phyloP scores from a whole-genome alignment of 306 rosid species.

The Abrus precatorius region DNA sequence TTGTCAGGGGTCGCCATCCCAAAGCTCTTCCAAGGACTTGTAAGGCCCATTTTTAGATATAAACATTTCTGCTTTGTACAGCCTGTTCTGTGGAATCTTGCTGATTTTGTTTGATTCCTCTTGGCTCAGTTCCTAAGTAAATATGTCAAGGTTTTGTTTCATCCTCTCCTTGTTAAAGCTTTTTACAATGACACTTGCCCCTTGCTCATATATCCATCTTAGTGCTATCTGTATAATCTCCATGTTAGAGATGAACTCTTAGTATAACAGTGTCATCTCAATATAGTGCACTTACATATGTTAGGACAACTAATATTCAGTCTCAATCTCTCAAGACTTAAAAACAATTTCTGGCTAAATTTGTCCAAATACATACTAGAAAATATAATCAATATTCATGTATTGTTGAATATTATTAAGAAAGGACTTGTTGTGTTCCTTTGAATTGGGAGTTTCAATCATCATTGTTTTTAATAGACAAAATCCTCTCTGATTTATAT shows the following conservation, averaged over 20 bases:
- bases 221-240: slow-evolving; percentile 35
- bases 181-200: slow-evolving; percentile 40
- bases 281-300: neutral
- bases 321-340: neutral
- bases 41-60: slow-evolving; percentile 43
- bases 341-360: slow-evolving; percentile 2
- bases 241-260: neutral
- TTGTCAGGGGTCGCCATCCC: slow-evolving; percentile 44
- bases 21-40: slow-evolving; percentile 48
- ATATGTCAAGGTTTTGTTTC: slow-evolving; percentile 49
- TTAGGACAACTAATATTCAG: slow-evolving; percentile 11
- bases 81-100: slow-evolving; percentile 45
- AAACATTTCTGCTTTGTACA: neutral
- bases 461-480: neutral
- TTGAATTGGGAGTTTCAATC: neutral
- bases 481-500: neutral
- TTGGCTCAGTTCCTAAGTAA: slow-evolving; percentile 3
- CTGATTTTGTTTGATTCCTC: slow-evolving; percentile 33
- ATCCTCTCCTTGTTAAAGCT: slow-evolving; percentile 57
- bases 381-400: neutral
- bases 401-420: neutral
- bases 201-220: slow-evolving; percentile 49
- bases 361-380: neutral
- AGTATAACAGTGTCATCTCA: neutral
- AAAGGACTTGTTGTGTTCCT: neutral